Percentiles rank a stretch among this genome's conserved stretches.
phyloP scores from a whole-genome alignment of 805 yeast genomes.

The Sporopachydermia lactativora region DNA sequence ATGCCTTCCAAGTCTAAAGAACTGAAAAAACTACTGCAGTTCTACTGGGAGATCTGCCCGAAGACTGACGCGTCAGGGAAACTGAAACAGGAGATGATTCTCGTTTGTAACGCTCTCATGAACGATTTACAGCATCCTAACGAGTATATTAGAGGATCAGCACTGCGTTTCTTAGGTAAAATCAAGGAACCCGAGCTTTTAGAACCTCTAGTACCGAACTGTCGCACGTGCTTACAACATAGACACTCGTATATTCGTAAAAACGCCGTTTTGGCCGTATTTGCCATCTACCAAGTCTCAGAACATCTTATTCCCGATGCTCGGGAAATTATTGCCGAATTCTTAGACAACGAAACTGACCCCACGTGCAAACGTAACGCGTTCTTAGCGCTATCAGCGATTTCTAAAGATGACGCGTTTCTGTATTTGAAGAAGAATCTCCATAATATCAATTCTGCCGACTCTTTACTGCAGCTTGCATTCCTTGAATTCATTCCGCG shows the following conservation, averaged over 20 bases:
- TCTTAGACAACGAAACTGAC: constrained; percentile 74
- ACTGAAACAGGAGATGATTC: constrained; percentile 95
- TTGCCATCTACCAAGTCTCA: constrained; percentile 67
- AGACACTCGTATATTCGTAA: constrained; percentile 97
- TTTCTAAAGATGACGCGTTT: constrained; percentile 77
- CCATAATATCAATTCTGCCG: constrained; percentile 45
- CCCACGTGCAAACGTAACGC: constrained; percentile 94
- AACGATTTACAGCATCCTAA: constrained; percentile 97
- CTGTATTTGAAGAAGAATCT: constrained; percentile 65
- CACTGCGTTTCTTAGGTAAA: constrained; percentile 82
- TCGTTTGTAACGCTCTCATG: constrained; percentile 95
- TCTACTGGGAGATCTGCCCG: constrained; percentile 97
- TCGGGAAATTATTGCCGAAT: constrained; percentile 62
- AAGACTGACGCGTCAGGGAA: constrained; percentile 80
- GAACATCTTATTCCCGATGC: constrained; percentile 92
- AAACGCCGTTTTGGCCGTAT: constrained; percentile 87
- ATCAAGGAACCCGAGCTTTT: constrained; percentile 84
- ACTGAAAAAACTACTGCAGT: constrained; percentile 81
- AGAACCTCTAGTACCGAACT: constrained; percentile 91
- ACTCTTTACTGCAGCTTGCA: constrained; percentile 76
- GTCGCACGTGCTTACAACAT: constrained; percentile 82
- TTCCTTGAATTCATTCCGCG: constrained; percentile 83
- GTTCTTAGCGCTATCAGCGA: constrained; percentile 68
- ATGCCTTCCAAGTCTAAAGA: constrained; percentile 92
- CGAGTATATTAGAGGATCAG: constrained; percentile 92